phyloP scores from a whole-genome alignment of 2,329 filamentous ascomycete species.

The Fusarium keratoplasticum region DNA sequence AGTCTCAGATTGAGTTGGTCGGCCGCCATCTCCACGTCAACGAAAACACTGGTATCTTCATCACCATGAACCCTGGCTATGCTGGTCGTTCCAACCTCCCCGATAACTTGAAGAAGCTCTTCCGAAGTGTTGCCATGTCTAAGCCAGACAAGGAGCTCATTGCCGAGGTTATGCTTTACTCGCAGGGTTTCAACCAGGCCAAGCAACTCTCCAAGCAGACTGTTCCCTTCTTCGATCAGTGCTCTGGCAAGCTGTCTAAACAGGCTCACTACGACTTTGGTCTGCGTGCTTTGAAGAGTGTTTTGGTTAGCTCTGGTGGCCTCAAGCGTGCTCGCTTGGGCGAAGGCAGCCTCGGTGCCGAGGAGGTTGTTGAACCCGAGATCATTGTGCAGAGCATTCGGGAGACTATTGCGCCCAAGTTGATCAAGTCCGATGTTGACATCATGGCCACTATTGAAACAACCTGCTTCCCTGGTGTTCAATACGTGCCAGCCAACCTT shows the following conservation, averaged over 20 bases:
- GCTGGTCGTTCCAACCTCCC: constrained; percentile 97
- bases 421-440: constrained; percentile 92
- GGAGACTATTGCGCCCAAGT: constrained; percentile 97
- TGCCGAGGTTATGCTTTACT: constrained; percentile 99
- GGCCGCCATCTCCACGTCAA: constrained; percentile 92
- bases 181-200: constrained; percentile 97
- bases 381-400: constrained; percentile 99
- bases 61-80: constrained; percentile 99
- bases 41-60: constrained; percentile 96
- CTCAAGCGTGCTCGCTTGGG: constrained; percentile 86
- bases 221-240: constrained; percentile 98
- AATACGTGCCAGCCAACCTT: constrained; percentile 91
- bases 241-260: constrained; percentile 83
- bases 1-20: constrained; percentile 92
- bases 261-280: constrained; percentile 99
- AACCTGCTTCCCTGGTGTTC: constrained; percentile 89
- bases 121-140: constrained; percentile 99
- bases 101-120: constrained; percentile 99
- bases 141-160: constrained; percentile 99
- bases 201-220: constrained; percentile 95
- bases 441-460: constrained; percentile 87
- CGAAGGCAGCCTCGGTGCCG: constrained; percentile 68
- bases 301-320: constrained; percentile 96
- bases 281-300: constrained; percentile 96
- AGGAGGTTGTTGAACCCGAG: constrained; percentile 88